These are phyloP conservation scores for Phaeosphaeria sp. DNA, from an alignment of 2,329 filamentous ascomycete species.

Conservation along the genomic window DNA sequence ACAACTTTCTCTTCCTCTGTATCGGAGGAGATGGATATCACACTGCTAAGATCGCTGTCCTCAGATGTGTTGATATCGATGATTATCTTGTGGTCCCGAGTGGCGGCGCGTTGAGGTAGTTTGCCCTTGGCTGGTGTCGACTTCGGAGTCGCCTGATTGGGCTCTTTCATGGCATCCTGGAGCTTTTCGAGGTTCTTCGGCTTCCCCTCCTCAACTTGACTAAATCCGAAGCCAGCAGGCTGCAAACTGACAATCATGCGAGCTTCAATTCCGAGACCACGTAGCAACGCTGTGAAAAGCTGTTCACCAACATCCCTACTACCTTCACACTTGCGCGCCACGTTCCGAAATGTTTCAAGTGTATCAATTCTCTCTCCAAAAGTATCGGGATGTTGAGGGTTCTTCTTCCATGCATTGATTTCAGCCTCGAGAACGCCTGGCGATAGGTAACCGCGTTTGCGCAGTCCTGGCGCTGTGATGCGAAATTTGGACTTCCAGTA, in stretches of 20 bases:
- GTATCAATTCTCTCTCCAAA: slow-evolving; percentile 80
- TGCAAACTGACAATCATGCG: slow-evolving; percentile 86
- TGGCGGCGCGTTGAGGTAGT: slow-evolving; percentile 6
- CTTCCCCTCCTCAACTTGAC: slow-evolving; percentile 79
- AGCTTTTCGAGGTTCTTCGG: slow-evolving; percentile 46
- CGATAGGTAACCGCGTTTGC: slow-evolving; percentile 89
- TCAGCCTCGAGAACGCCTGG: slow-evolving; percentile 77
- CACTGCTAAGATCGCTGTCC: slow-evolving; percentile 50
- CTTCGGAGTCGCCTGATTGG: not conserved
- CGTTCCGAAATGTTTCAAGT: slow-evolving; percentile 70
- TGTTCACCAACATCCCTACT: slow-evolving; percentile 89
- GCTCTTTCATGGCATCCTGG: slow-evolving; percentile 11
- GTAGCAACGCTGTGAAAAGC: slow-evolving; percentile 83
- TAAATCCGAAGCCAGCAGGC: slow-evolving; percentile 88
- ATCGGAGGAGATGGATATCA: slow-evolving; percentile 53
- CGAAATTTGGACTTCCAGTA: slow-evolving; percentile 91
- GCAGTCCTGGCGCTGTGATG: slow-evolving; percentile 76
- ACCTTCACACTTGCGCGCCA: slow-evolving; percentile 74
- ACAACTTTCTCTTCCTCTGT: slow-evolving; percentile 60
- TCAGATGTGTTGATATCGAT: slow-evolving; percentile 48
- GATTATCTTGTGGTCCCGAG: slow-evolving; percentile 7
- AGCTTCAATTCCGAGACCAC: slow-evolving; percentile 81
- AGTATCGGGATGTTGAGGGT: slow-evolving; percentile 64
- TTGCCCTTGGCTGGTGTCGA: slow-evolving; percentile 7
- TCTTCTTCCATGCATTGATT: slow-evolving; percentile 71